phyloP scores from a whole-genome alignment of 2,329 filamentous ascomycete genomes.

The Fusarium sp. region DNA sequence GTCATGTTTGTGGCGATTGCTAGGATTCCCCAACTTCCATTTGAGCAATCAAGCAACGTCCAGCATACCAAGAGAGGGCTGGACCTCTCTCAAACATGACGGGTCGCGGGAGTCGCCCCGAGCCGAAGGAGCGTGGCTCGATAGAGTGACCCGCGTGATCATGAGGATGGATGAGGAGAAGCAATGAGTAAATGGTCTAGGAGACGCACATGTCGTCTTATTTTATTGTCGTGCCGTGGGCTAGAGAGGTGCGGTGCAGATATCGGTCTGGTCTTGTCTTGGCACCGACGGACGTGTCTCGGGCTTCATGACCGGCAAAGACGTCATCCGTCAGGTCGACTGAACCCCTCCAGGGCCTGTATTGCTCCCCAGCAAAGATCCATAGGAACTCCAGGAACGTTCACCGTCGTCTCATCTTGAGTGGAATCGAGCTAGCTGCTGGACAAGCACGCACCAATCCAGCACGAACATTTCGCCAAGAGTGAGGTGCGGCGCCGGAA shows the following conservation, averaged over 20 bases:
- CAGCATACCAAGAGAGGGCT: slow-evolving; percentile 20
- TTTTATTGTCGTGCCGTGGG: not conserved
- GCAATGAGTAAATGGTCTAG: not conserved
- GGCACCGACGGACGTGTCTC: not conserved
- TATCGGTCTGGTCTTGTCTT: not conserved
- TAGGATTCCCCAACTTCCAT: slow-evolving; percentile 2
- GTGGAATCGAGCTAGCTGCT: slow-evolving; percentile 1
- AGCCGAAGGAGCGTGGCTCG: slow-evolving; percentile 22
- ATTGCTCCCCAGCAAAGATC: not conserved
- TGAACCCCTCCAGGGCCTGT: not conserved
- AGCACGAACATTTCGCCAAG: slow-evolving; percentile 9
- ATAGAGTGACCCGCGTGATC: not conserved
- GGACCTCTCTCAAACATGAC: slow-evolving; percentile 1
- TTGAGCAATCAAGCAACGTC: not conserved
- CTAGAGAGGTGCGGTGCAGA: not conserved
- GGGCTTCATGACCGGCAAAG: not conserved
- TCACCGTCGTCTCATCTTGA: not conserved
- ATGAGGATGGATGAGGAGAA: slow-evolving; percentile 6
- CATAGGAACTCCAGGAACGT: not conserved
- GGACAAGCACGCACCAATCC: not conserved
- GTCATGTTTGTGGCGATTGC: slow-evolving; percentile 14
- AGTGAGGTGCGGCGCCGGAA: slow-evolving; percentile 15
- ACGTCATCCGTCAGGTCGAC: not conserved
- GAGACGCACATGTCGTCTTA: slow-evolving; percentile 6
- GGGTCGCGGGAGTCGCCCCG: slow-evolving; percentile 17